Base-by-base conservation (phyloP, 176 grass and related monocot species). In the Saccharum spontaneum region DNA sequence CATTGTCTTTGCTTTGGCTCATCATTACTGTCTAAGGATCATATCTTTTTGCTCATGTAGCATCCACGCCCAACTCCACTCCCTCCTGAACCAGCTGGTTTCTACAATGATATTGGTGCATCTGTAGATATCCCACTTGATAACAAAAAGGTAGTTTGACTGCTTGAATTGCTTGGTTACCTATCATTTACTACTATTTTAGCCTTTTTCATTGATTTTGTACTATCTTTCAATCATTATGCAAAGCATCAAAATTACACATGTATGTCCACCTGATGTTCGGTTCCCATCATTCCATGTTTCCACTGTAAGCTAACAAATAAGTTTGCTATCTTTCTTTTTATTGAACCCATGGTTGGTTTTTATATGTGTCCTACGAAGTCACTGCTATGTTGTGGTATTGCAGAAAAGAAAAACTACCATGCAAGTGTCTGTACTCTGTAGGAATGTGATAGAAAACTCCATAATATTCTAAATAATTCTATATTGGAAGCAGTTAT, bases 91-190 rank as follows among this genome's bases (percentile, higher is more conserved):
- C 92, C 86, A 41, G 87, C 54, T 66, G 82, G 79, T 26, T 94
- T 91, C 84, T 85, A 90, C 86, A 91, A 88, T 81, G 88, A 81
- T 67, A 71, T 62, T 41, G 75, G 44, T 18, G 72, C 92, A 16
- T 78, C 84, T 20, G 61, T 87, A 12, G 89, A 94, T 85, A 75
- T 94, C 60, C 92, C 87, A 72, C 86, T 94, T 82, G 87, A 89
- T 66, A 78, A 76, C 5, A 80, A 85, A 81, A 76, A 81, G 89
- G 92, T 94, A 77, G 20, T 38, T 82, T 3, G 15, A 49, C 18
- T 44, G 30, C 76, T 84, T 88, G 5, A 73, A 3, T 55, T 79
- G 2, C 38, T 52, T 67, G 5, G 41, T 38, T 65, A 31, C 7
- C 28, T 17, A 77, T 3, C 23, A 50, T 41, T 50, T 71, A 4